Conservation (phyloP, 257 asterid genomes). For the Solanum tarapatanum region DNA sequence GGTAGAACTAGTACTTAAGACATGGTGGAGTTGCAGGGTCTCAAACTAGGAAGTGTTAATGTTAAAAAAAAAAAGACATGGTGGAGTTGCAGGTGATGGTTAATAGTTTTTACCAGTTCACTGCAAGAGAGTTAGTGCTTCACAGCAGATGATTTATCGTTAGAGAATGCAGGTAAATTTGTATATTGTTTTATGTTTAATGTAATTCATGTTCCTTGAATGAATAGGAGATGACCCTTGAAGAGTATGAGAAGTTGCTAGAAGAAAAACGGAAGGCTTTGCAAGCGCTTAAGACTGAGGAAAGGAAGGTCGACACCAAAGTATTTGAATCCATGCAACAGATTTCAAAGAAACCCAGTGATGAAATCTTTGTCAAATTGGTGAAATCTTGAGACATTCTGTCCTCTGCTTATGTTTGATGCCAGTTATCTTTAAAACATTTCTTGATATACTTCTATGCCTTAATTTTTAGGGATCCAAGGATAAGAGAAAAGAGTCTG, state of each 20-base stretch:
- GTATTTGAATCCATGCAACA: conserved; percentile 75
- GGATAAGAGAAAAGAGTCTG: conserved; percentile 63
- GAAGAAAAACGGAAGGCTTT: conserved; percentile 79
- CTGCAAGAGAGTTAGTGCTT: neutral
- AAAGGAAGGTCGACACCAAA: conserved; percentile 72
- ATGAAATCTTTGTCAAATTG: conserved; percentile 72
- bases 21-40: neutral
- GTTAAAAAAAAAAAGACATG: neutral
- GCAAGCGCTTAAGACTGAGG: conserved; percentile 58
- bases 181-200: neutral
- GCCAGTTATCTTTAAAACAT: neutral
- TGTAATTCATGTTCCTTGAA: neutral
- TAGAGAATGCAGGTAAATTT: neutral
- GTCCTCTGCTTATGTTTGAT: neutral
- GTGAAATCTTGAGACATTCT: conserved; percentile 17
- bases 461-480: conserved; percentile 43
- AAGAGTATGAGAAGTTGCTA: conserved; percentile 73
- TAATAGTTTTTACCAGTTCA: neutral
- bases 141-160: neutral
- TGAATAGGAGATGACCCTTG: conserved; percentile 86
- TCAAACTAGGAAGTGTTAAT: no score
- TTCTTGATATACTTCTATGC: neutral
- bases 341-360: conserved; percentile 58
- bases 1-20: neutral
- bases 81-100: neutral